Evolutionary conservation across 805 yeast species (phyloP).

Genomic region (Ascoidea rubescens): DNA sequence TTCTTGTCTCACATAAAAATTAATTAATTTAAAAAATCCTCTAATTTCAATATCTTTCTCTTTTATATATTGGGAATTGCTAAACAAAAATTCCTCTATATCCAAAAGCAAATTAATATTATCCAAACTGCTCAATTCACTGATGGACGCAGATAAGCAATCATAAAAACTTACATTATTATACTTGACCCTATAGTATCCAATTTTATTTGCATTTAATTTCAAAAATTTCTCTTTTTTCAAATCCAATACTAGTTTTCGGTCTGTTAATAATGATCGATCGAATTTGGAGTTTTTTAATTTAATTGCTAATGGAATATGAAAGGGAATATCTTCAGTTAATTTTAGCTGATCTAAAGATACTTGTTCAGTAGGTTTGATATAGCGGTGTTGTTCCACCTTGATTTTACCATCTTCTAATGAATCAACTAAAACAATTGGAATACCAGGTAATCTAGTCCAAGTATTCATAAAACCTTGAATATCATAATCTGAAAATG

Average conservation of each 20-base stretch:
- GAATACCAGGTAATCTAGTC: slow-evolving; percentile 47
- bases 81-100: slow-evolving; percentile 18
- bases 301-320: slow-evolving; percentile 34
- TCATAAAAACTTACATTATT: slow-evolving; percentile 16
- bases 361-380: slow-evolving; percentile 9
- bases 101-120: slow-evolving; percentile 21
- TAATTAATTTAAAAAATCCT: slow-evolving; percentile 17
- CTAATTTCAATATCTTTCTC: slow-evolving; percentile 12
- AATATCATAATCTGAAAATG: slow-evolving; percentile 26
- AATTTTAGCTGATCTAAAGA: slow-evolving; percentile 17
- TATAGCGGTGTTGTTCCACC: slow-evolving; percentile 25
- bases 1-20: slow-evolving; percentile 3
- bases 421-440: slow-evolving; percentile 28
- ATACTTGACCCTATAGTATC: slow-evolving; percentile 37
- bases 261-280: neutral
- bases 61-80: slow-evolving; percentile 3
- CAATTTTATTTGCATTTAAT: slow-evolving; percentile 30
- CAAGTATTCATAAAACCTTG: slow-evolving; percentile 42
- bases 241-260: slow-evolving; percentile 17
- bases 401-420: slow-evolving; percentile 18
- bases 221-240: slow-evolving; percentile 21
- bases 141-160: slow-evolving; percentile 12
- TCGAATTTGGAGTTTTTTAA: neutral
- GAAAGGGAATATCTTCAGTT: slow-evolving; percentile 43
- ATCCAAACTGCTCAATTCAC: slow-evolving; percentile 15